phyloP scores from a whole-genome alignment of 495 filamentous ascomycete species.

The Annulohypoxylon bovei region DNA sequence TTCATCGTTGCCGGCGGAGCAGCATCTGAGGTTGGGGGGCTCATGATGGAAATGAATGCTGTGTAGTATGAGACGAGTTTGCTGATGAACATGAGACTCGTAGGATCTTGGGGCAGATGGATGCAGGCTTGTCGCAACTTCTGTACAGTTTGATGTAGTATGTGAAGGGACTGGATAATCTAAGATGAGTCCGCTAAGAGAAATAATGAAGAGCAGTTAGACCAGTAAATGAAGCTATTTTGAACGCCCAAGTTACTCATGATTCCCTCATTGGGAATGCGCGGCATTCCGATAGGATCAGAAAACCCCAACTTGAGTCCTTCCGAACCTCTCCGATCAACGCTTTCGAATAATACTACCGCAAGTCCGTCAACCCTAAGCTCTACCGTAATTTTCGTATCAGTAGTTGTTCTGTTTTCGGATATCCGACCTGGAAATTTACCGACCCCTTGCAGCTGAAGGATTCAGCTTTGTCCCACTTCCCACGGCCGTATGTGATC shows the following conservation, averaged over 20 bases:
- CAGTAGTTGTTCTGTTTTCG: background rate
- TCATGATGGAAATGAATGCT: background rate
- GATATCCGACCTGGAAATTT: background rate
- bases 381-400: background rate
- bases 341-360: background rate
- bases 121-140: background rate
- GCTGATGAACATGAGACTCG: background rate
- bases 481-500: background rate
- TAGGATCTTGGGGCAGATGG: background rate
- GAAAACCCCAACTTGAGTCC: background rate
- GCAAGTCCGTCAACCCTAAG: background rate
- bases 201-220: background rate
- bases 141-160: background rate
- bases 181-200: background rate
- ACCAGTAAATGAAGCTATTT: background rate
- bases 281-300: background rate
- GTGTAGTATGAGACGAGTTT: background rate
- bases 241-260: background rate
- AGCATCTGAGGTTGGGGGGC: background rate
- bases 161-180: background rate
- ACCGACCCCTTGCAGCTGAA: background rate
- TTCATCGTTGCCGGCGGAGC: background rate
- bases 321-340: background rate
- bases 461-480: background rate
- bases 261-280: background rate